Evolutionary conservation across 129 eudicot species (phyloP).

Genomic region (Glebionis coronaria): DNA sequence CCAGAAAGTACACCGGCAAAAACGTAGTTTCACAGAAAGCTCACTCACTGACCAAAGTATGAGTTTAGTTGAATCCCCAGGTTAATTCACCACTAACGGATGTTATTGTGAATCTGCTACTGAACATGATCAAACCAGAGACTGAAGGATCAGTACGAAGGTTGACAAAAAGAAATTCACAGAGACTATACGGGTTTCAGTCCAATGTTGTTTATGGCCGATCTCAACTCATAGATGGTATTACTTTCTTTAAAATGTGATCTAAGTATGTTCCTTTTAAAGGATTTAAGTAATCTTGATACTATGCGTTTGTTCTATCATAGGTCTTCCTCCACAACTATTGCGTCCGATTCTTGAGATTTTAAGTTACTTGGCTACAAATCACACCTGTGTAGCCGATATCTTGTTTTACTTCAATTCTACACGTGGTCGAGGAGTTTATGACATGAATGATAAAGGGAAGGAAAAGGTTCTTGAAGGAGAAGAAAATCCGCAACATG

Average conservation of each 20-base stretch:
- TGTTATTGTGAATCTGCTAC: too few relatives aligned
- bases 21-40: slow-evolving; percentile 83
- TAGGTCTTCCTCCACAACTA: slow-evolving; percentile 7
- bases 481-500: neutral
- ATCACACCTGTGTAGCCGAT: neutral
- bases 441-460: neutral
- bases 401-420: neutral
- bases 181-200: slow-evolving; percentile 1
- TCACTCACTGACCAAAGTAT: slow-evolving; percentile 60
- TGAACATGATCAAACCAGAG: too few relatives aligned
- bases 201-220: neutral
- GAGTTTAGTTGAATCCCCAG: slow-evolving; percentile 49
- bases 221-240: slow-evolving; percentile 3
- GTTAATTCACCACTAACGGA: slow-evolving; percentile 37
- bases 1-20: slow-evolving; percentile 58
- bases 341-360: neutral
- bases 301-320: neutral
- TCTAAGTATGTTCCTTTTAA: neutral
- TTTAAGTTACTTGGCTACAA: neutral
- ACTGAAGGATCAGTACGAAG: too few relatives aligned
- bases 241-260: neutral
- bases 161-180: neutral
- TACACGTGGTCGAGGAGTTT: too few relatives aligned
- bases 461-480: neutral
- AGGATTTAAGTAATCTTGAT: neutral